These are phyloP conservation scores for Nakaseomyces sp. DNA, from an alignment of 1,139 yeast genomes.

Conservation along the genomic window DNA sequence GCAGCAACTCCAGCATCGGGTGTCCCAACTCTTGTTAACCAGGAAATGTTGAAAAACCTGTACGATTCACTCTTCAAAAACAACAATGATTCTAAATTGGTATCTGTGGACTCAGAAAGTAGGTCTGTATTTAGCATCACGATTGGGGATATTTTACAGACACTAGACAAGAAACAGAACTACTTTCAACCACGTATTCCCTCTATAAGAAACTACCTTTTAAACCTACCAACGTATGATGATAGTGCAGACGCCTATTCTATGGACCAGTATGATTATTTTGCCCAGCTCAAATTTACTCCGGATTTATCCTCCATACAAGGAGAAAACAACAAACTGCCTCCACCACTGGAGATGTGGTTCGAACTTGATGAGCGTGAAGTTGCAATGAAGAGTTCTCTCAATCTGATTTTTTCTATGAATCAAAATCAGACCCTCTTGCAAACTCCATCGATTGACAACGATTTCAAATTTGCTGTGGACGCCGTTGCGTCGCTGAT, in stretches of 20 bases:
- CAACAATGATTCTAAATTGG: neutral
- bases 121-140: constrained; percentile 21
- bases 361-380: constrained; percentile 39
- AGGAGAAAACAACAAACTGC: constrained; percentile 16
- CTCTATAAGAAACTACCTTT: constrained; percentile 36
- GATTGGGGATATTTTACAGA: constrained; percentile 22
- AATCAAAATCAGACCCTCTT: constrained; percentile 17
- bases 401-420: constrained; percentile 20
- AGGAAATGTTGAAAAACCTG: constrained; percentile 14
- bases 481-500: constrained; percentile 11
- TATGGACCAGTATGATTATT: constrained; percentile 20
- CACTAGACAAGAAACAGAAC: constrained; percentile 6
- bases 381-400: constrained; percentile 36
- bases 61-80: constrained; percentile 11
- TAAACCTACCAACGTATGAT: constrained; percentile 28
- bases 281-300: constrained; percentile 41
- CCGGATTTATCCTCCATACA: constrained; percentile 33
- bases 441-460: constrained; percentile 22
- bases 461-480: constrained; percentile 21
- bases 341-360: constrained; percentile 52
- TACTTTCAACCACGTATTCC: constrained; percentile 33
- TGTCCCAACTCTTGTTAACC: constrained; percentile 8
- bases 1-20: too few species aligned
- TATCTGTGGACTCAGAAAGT: neutral
- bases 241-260: constrained; percentile 15